Percentiles rank a stretch among this genome's conserved stretches.
These are phyloP conservation scores for Metarhizium guizhouense DNA, from an alignment of 2,329 filamentous ascomycete species.

Conservation along the genomic window DNA sequence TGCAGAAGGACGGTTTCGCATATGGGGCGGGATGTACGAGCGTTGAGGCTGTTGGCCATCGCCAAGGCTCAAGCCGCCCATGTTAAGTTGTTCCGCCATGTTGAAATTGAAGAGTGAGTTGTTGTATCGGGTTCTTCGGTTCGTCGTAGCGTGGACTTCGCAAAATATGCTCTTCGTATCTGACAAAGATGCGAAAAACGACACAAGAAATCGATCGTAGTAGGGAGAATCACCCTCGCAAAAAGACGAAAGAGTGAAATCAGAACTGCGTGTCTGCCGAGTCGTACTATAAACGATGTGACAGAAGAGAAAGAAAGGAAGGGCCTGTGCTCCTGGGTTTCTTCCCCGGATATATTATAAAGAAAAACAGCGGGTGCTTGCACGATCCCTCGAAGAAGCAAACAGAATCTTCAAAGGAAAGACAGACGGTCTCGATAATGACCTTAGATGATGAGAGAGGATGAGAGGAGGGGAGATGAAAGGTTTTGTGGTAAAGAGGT, in stretches of 20 bases:
- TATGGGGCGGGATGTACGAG: slow-evolving; percentile 80
- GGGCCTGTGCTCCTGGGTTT: slow-evolving; percentile 21
- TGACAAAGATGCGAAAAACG: neutral
- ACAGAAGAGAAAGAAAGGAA: slow-evolving; percentile 23
- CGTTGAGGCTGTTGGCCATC: slow-evolving; percentile 32
- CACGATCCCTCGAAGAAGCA: slow-evolving; percentile 31
- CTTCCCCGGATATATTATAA: slow-evolving; percentile 25
- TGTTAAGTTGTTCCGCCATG: slow-evolving; percentile 81
- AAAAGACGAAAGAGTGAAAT: slow-evolving; percentile 16
- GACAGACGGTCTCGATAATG: slow-evolving; percentile 22
- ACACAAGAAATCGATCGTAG: slow-evolving; percentile 9
- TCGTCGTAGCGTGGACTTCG: neutral
- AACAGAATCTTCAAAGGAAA: slow-evolving; percentile 37
- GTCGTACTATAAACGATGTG: slow-evolving; percentile 14
- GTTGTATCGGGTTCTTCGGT: neutral
- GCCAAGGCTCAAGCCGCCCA: slow-evolving; percentile 62
- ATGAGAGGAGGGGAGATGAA: slow-evolving; percentile 20
- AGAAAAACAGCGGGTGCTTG: slow-evolving; percentile 21
- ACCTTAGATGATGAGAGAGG: slow-evolving; percentile 19
- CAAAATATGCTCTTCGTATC: neutral
- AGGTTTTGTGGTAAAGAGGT: slow-evolving; percentile 19
- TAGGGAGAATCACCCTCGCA: slow-evolving; percentile 19
- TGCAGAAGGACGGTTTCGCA: slow-evolving; percentile 46
- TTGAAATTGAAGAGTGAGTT: slow-evolving; percentile 25
- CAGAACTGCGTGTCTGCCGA: slow-evolving; percentile 16